Conservation (phyloP, 345 rosid genomes). For the Passiflora organensis region DNA sequence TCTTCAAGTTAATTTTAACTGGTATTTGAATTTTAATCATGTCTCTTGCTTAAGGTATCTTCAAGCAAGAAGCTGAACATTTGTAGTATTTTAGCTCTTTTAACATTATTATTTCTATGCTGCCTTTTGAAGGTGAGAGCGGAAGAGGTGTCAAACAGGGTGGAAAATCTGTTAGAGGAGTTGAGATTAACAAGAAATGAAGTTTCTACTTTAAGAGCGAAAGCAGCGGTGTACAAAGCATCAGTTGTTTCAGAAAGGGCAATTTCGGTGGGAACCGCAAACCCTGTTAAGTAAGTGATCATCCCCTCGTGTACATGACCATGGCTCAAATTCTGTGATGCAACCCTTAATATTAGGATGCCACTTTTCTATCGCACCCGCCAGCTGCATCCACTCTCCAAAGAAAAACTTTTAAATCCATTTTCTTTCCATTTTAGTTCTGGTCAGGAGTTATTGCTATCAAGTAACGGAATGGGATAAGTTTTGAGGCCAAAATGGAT, state of each 20-base stretch:
- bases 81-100: too few relatives aligned
- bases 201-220: slow-evolving; percentile 61
- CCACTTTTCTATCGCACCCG: neutral
- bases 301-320: neutral
- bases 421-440: too few relatives aligned
- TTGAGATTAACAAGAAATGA: slow-evolving; percentile 62
- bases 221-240: slow-evolving; percentile 75
- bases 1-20: too few relatives aligned
- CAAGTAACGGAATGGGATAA: too few relatives aligned
- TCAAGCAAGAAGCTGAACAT: too few relatives aligned
- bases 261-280: slow-evolving; percentile 53
- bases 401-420: too few relatives aligned
- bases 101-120: neutral
- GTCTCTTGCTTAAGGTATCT: too few relatives aligned
- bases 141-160: slow-evolving; percentile 77
- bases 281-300: slow-evolving; percentile 43
- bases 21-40: too few relatives aligned
- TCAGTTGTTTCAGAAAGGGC: slow-evolving; percentile 59
- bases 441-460: too few relatives aligned
- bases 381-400: neutral
- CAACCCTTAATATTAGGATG: too few relatives aligned
- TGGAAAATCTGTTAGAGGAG: slow-evolving; percentile 75
- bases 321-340: neutral
- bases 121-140: slow-evolving; percentile 69
- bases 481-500: too few relatives aligned